Conservation (phyloP, 305 asterid species). For the Nicotiana rustica region DNA sequence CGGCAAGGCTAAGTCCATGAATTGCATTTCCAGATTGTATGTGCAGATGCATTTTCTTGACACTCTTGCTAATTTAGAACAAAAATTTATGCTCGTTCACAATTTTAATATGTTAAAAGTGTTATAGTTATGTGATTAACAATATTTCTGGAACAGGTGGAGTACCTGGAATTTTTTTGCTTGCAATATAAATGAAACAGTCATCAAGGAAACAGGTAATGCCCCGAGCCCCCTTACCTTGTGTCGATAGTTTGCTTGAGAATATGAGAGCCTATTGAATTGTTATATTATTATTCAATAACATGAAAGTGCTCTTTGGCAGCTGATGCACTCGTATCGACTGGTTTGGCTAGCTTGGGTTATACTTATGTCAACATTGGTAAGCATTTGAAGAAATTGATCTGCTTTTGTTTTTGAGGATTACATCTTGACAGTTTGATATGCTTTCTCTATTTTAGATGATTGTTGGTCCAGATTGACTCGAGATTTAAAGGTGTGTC, state of each 20-base stretch:
- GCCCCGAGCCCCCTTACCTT: neutral
- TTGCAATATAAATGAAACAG: conserved; percentile 76
- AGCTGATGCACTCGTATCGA: conserved; percentile 92
- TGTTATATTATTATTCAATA: neutral
- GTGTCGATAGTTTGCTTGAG: neutral
- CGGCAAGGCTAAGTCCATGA: neutral
- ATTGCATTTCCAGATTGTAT: neutral
- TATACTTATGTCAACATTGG: conserved; percentile 86
- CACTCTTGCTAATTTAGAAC: neutral
- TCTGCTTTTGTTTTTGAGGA: conserved; percentile 48
- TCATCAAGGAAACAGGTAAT: conserved; percentile 88
- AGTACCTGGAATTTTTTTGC: conserved; percentile 88
- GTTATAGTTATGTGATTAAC: conserved; percentile 15
- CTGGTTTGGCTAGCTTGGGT: conserved; percentile 91
- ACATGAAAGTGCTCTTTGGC: conserved; percentile 42
- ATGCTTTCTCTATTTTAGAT: conserved; percentile 58
- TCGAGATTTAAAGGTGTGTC: conserved; percentile 68
- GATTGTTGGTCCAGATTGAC: conserved; percentile 86
- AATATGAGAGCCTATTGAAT: neutral
- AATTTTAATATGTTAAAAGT: conserved; percentile 11
- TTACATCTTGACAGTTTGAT: conserved; percentile 37
- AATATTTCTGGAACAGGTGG: conserved; percentile 61
- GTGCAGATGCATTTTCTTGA: neutral
- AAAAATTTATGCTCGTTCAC: neutral
- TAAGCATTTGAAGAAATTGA: conserved; percentile 42